phyloP scores from a whole-genome alignment of 2,329 filamentous ascomycete genomes.

The Chaetomium strumarium region DNA sequence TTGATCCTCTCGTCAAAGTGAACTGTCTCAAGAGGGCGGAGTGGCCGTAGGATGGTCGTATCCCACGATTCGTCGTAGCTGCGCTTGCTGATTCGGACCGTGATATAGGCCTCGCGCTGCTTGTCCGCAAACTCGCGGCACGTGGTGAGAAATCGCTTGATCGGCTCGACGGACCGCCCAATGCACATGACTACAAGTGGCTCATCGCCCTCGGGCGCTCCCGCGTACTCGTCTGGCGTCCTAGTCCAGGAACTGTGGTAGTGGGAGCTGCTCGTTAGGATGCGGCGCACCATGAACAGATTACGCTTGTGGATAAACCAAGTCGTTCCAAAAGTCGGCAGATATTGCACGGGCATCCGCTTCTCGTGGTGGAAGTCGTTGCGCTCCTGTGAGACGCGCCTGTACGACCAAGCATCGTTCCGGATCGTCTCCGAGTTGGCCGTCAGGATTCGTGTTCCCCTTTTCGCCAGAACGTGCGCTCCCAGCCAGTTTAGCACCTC shows the following conservation, averaged over 20 bases:
- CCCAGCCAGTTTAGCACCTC: conserved; percentile 36
- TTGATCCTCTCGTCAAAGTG: conserved; percentile 41
- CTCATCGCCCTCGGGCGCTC: conserved; percentile 33
- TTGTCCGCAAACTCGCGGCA: conserved; percentile 42
- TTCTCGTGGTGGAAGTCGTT: conserved; percentile 32
- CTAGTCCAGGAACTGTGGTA: conserved; percentile 16
- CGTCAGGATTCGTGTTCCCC: conserved; percentile 31
- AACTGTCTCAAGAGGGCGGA: conserved; percentile 32
- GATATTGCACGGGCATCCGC: conserved; percentile 32
- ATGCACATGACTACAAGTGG: conserved; percentile 36
- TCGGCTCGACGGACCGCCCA: conserved; percentile 41
- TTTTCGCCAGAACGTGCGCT: conserved; percentile 29
- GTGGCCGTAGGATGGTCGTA: conserved; percentile 31
- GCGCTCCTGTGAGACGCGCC: conserved; percentile 23
- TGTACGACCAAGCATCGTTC: conserved; percentile 30
- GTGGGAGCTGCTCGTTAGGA: conserved; percentile 22
- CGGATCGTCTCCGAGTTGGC: conserved; percentile 31
- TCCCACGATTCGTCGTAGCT: conserved; percentile 31
- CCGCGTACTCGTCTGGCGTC: conserved; percentile 30
- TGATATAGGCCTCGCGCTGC: conserved; percentile 33
- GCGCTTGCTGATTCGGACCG: conserved; percentile 30
- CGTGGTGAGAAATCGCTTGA: conserved; percentile 39
- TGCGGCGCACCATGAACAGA: conserved; percentile 33
- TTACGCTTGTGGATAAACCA: conserved; percentile 32
- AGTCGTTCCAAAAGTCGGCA: conserved; percentile 34